Conservation (phyloP, 192 early-diverging fungal genomes). For the Gaertneriomyces semiglobifer region DNA sequence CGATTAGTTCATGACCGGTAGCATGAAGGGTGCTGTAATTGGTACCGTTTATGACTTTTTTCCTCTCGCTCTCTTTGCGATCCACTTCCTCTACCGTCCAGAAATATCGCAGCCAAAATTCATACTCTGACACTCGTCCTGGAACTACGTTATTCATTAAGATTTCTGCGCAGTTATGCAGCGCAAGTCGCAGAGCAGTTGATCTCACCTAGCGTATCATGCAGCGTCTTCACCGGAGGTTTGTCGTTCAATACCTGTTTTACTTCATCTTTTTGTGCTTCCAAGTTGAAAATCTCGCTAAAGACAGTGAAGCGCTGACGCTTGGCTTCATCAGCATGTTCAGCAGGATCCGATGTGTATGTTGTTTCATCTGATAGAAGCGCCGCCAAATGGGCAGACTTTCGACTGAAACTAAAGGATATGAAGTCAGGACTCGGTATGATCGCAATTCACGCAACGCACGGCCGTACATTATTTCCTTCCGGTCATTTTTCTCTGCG, state of each 20-base stretch:
- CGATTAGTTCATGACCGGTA: background rate
- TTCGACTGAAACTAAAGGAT: constrained; percentile 33
- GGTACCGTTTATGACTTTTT: constrained; percentile 30
- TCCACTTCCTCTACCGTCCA: constrained; percentile 39
- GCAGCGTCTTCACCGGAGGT: constrained; percentile 11
- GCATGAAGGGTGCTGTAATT: background rate
- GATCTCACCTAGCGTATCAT: constrained; percentile 6
- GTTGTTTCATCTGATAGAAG: constrained; percentile 27
- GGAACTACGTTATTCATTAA: constrained; percentile 28
- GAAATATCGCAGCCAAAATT: constrained; percentile 49
- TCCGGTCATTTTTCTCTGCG: background rate
- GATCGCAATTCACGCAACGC: too few species aligned
- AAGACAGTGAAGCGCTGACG: constrained; percentile 24
- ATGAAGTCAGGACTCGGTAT: background rate
- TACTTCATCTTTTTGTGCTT: constrained; percentile 31
- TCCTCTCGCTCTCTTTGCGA: constrained; percentile 39
- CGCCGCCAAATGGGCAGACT: constrained; percentile 29
- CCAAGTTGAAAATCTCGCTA: constrained; percentile 18
- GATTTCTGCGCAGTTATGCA: background rate
- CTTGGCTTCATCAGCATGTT: constrained; percentile 13
- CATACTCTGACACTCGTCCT: constrained; percentile 22
- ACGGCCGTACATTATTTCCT: too few species aligned
- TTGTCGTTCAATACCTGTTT: constrained; percentile 26
- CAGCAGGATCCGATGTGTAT: constrained; percentile 29
- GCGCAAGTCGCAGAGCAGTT: background rate